Percentiles rank a stretch among this genome's conserved stretches.
Evolutionary conservation across 148 eudicot genomes (phyloP).

Genomic region (Selenicereus undatus): DNA sequence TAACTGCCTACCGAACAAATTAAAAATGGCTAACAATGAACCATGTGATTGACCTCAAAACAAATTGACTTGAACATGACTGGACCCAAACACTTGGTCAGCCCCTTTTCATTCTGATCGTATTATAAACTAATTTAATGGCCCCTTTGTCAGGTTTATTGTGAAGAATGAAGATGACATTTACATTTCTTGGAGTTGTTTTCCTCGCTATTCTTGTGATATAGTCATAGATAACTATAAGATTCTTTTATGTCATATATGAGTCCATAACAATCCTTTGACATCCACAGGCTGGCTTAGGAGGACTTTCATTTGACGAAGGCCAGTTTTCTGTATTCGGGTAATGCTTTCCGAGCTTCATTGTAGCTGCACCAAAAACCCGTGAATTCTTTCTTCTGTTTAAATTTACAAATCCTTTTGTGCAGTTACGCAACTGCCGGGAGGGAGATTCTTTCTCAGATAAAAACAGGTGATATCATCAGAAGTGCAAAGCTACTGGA

Average conservation of each 20-base stretch:
- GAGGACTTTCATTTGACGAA: constrained; percentile 94
- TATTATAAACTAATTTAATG: background rate
- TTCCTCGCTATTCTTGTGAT: background rate
- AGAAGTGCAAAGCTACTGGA: constrained; percentile 78
- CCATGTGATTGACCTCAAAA: background rate
- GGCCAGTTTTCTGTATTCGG: constrained; percentile 98
- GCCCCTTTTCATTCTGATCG: background rate
- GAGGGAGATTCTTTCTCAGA: constrained; percentile 69
- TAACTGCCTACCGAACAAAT: background rate
- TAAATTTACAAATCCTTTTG: background rate
- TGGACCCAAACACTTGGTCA: background rate
- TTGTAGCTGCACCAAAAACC: too few relatives aligned
- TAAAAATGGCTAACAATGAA: background rate
- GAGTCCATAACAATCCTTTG: background rate
- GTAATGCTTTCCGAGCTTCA: constrained; percentile 38
- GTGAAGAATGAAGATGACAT: background rate
- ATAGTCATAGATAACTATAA: background rate
- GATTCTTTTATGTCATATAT: background rate
- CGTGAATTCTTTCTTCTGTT: background rate
- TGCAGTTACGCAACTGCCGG: constrained; percentile 74
- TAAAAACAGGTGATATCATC: constrained; percentile 81
- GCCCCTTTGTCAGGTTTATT: background rate
- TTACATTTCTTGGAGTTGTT: background rate
- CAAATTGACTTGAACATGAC: background rate
- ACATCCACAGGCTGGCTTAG: constrained; percentile 74